phyloP scores from a whole-genome alignment of 2,329 filamentous ascomycete genomes.

The Leptographium radiaticola region DNA sequence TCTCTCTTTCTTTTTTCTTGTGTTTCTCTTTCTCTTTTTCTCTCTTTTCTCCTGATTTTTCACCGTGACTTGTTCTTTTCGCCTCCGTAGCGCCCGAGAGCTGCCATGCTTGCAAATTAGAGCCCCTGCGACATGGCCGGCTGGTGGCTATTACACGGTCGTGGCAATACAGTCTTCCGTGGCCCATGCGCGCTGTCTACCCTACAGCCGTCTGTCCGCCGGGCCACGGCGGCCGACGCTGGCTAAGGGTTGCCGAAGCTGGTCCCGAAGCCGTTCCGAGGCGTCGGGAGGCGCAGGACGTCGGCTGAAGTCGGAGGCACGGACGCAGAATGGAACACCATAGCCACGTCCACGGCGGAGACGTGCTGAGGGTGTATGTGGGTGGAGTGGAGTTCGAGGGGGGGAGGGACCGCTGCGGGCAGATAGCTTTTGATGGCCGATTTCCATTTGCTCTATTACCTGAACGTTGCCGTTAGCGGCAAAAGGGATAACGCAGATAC shows the following conservation, averaged over 20 bases:
- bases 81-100: too few species aligned
- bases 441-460: not conserved
- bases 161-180: not conserved
- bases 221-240: constrained; percentile 2
- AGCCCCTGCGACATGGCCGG: too few species aligned
- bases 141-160: not conserved
- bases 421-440: not conserved
- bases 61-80: too few species aligned
- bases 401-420: not conserved
- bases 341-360: not conserved
- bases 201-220: not conserved
- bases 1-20: too few species aligned
- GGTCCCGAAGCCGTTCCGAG: constrained; percentile 3
- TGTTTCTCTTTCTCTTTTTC: too few species aligned
- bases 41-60: too few species aligned
- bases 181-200: not conserved
- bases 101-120: not conserved
- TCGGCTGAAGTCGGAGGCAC: constrained; percentile 5
- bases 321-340: not conserved
- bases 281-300: not conserved
- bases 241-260: not conserved
- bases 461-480: not conserved
- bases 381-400: not conserved
- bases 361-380: not conserved
- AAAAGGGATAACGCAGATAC: not conserved